Base-by-base conservation (phyloP, 192 early-diverging fungal species). In the Coemansia sp. region DNA sequence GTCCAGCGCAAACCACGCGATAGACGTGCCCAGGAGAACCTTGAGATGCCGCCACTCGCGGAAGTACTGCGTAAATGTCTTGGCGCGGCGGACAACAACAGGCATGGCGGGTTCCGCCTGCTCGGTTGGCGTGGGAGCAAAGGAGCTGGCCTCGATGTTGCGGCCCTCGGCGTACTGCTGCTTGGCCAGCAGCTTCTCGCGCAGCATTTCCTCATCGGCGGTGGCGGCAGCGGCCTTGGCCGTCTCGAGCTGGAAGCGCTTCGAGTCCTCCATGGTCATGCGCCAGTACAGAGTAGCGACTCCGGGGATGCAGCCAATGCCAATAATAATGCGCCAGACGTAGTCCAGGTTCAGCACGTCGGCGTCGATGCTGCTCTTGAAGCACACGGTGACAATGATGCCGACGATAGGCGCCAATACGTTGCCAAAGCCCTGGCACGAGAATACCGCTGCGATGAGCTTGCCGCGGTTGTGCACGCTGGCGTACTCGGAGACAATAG, bases 341-440 rank as follows among this genome's bases (percentile, higher is more conserved):
- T 90, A 89, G 69, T 97, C 95, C 40, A 97, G 79, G 67, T 87
- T 81, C 43, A 84, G 68, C 7, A 75, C 41, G 65, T 95, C 88
- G 17, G 69, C 77, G 40, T 86, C 70, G 71, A 98, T 91, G 62
- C 76, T 60, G 70, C 61, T 54, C 71, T 93, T 84, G 86, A 92
- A 93, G 66, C 85, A 89, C 22, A 89, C 86, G 10, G 93, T 84
- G 53, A 88, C 79, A 41, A 90, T 79, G n/a, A 94, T 67, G 35
- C 89, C 87, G 58, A 96, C 90, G 35, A 96, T 71, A 42, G 91
- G 86, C 35, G 93, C 94, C 27, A 90, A 53, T 4, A 98, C 76
- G 61, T 92, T 93, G 64, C 96, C 96, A 63, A 98, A 87, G 29
- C 94, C 94, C 70, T 96, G 94, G 91, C 94, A 95, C 46, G 94